A percentile compares a stretch with the other conserved stretches of the same genome.
Evolutionary conservation across 164 flowering plant species (phyloP).

Genomic region (Sedum album): DNA sequence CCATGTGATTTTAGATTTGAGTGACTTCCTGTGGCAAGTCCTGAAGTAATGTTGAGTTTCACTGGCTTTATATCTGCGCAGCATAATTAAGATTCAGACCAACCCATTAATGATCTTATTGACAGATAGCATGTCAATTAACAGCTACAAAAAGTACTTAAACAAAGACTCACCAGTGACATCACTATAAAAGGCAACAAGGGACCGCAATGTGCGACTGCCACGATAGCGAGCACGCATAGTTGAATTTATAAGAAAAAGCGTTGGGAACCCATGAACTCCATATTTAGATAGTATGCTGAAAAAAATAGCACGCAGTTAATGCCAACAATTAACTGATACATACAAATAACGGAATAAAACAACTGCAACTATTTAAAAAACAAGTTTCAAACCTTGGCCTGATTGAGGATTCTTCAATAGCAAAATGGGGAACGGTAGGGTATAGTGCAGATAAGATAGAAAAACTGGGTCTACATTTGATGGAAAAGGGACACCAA

Average conservation of each 20-base stretch:
- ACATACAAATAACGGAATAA: neutral
- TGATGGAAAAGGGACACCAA: constrained; percentile 88
- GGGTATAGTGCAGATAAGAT: constrained; percentile 59
- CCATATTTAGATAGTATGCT: constrained; percentile 84
- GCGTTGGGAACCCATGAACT: constrained; percentile 92
- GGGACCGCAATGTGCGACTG: constrained; percentile 50
- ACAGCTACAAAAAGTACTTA: no score
- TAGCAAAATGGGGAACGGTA: constrained; percentile 70
- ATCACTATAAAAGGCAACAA: constrained; percentile 58
- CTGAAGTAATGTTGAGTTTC: constrained; percentile 22
- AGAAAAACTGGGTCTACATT: constrained; percentile 51
- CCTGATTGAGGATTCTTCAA: constrained; percentile 75
- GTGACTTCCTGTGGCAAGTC: constrained; percentile 26
- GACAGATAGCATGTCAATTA: neutral
- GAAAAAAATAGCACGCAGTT: constrained; percentile 16
- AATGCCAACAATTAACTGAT: constrained; percentile 8
- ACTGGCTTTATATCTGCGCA: constrained; percentile 40
- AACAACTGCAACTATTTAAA: neutral
- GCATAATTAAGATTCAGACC: neutral
- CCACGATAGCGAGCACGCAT: constrained; percentile 73
- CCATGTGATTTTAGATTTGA: constrained; percentile 33
- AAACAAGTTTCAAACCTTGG: constrained; percentile 56
- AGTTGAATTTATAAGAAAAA: constrained; percentile 75
- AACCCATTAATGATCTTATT: neutral
- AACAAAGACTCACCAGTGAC: constrained; percentile 52